These are phyloP conservation scores for Xylariaceae sp. DNA, from an alignment of 2,329 filamentous ascomycete species.

Conservation along the genomic window DNA sequence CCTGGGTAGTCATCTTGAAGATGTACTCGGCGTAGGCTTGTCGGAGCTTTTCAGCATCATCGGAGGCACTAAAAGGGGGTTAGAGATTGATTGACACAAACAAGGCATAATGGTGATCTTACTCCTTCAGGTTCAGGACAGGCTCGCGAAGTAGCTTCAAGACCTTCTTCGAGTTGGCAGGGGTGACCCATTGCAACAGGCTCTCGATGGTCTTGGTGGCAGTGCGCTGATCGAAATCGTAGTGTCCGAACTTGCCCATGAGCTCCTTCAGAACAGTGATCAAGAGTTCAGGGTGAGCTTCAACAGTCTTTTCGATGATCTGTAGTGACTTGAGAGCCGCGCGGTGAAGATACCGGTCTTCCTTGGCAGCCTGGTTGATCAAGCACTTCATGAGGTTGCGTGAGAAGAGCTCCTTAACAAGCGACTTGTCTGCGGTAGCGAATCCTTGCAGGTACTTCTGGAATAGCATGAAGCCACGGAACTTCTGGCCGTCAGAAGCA, in stretches of 20 bases:
- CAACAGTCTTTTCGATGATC: slow-evolving; percentile 59
- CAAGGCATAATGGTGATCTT: slow-evolving; percentile 13
- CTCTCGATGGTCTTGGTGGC: slow-evolving; percentile 80
- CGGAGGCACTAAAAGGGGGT: slow-evolving; percentile 27
- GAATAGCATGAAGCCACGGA: slow-evolving; percentile 85
- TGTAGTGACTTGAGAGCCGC: slow-evolving; percentile 74
- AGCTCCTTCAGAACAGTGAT: slow-evolving; percentile 59
- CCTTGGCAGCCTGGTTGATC: slow-evolving; percentile 73
- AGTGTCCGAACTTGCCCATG: slow-evolving; percentile 62
- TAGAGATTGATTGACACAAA: slow-evolving; percentile 29
- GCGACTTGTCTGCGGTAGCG: slow-evolving; percentile 40
- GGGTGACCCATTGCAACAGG: slow-evolving; percentile 57
- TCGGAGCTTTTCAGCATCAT: slow-evolving; percentile 40
- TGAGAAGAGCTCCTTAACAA: slow-evolving; percentile 63
- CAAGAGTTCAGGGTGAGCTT: slow-evolving; percentile 55
- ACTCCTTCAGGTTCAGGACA: slow-evolving; percentile 35
- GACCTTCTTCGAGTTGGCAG: slow-evolving; percentile 50
- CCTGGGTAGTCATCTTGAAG: slow-evolving; percentile 45
- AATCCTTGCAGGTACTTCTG: slow-evolving; percentile 62
- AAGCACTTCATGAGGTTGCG: slow-evolving; percentile 76
- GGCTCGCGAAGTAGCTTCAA: slow-evolving; percentile 45
- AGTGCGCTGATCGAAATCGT: slow-evolving; percentile 81
- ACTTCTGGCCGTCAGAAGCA: slow-evolving; percentile 83
- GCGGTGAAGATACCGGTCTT: slow-evolving; percentile 73
- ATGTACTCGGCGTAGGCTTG: slow-evolving; percentile 51